A percentile compares a stretch with the other conserved stretches of the same genome.
phyloP scores from a whole-genome alignment of 371 early-diverging fungal species.

The Mortierella sp. region DNA sequence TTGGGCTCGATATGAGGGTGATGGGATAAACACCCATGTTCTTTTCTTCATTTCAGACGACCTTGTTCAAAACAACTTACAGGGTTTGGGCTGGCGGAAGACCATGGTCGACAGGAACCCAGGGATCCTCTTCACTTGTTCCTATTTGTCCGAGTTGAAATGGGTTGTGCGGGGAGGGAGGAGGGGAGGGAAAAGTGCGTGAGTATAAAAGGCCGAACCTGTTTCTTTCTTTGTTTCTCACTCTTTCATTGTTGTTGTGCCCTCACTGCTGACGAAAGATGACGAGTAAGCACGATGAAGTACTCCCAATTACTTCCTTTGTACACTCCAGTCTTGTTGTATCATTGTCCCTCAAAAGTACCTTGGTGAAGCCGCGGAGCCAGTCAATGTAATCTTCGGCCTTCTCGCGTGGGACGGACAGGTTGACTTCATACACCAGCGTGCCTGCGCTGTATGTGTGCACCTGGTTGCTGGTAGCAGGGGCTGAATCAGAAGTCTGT shows the following conservation, averaged over 20 bases:
- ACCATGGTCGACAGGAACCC: constrained; percentile 64
- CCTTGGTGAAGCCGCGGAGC: constrained; percentile 59
- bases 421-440: constrained; percentile 68
- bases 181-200: not conserved
- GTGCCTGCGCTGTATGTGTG: constrained; percentile 55
- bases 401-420: constrained; percentile 63
- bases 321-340: not conserved
- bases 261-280: not conserved
- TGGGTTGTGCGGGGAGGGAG: not conserved
- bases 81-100: constrained; percentile 66
- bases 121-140: constrained; percentile 48
- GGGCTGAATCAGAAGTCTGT: not conserved
- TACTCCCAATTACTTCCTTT: not conserved
- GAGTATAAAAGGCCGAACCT: not conserved
- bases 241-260: not conserved
- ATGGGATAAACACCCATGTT: not conserved
- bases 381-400: constrained; percentile 61
- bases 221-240: not conserved
- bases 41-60: not conserved
- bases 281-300: not conserved
- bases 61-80: constrained; percentile 23
- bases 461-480: constrained; percentile 8
- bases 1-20: not conserved
- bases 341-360: not conserved
- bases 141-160: constrained; percentile 14